Conservation (phyloP, 164 flowering plant species). For the Chimonanthus salicifolius region DNA sequence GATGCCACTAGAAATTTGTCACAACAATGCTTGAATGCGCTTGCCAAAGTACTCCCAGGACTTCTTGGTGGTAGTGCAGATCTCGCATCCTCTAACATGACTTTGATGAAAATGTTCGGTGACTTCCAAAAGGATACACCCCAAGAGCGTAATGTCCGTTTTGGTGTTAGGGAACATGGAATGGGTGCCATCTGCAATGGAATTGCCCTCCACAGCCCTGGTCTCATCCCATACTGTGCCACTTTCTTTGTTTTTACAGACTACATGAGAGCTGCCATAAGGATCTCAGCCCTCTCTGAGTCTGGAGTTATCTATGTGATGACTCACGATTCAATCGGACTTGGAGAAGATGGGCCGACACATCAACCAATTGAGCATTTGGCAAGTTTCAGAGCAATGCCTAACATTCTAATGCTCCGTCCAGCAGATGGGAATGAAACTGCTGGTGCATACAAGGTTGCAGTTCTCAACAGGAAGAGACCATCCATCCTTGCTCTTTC, state of each 20-base stretch:
- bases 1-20: constrained; percentile 95
- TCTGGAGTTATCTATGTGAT: constrained; percentile 91
- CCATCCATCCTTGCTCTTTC: constrained; percentile 94
- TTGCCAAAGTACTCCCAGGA: constrained; percentile 83
- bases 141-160: constrained; percentile 79
- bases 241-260: constrained; percentile 99
- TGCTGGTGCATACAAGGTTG: constrained; percentile 93
- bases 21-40: constrained; percentile 76
- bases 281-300: constrained; percentile 80
- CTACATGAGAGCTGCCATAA: constrained; percentile 96
- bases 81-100: constrained; percentile 99
- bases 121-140: constrained; percentile 94
- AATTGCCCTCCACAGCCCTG: constrained; percentile 87
- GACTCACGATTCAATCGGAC: constrained; percentile 98
- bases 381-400: constrained; percentile 99
- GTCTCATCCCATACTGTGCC: constrained; percentile 91
- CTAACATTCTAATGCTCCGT: constrained; percentile 89
- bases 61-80: constrained; percentile 98
- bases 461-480: constrained; percentile 70
- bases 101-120: constrained; percentile 80
- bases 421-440: constrained; percentile 98
- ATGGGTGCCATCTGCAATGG: constrained; percentile 99
- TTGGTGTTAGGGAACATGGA: constrained; percentile 92
- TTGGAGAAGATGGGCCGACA: constrained; percentile 99
- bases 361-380: constrained; percentile 98